Percentiles rank a stretch among this genome's conserved stretches.
These are phyloP conservation scores for Aegilops umbellulata DNA, from an alignment of 176 grass and related monocot species.

Conservation along the genomic window DNA sequence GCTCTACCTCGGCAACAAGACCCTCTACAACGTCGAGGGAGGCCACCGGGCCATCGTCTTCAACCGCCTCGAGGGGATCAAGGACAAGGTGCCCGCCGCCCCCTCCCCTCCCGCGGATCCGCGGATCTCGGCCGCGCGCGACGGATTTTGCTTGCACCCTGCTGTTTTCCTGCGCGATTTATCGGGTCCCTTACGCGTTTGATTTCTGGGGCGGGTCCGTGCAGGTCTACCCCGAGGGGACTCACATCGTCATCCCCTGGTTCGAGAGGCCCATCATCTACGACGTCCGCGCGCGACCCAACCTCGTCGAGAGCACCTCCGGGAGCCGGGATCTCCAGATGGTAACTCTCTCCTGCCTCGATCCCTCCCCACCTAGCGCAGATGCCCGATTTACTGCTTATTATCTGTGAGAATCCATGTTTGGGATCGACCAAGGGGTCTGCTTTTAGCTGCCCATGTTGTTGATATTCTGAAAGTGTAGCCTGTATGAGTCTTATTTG, in stretches of 20 bases:
- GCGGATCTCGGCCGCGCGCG: background rate
- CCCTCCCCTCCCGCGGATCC: background rate
- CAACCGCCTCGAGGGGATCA: constrained; percentile 80
- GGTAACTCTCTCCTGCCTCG: constrained; percentile 10
- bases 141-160: background rate
- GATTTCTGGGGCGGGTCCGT: background rate
- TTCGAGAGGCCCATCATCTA: constrained; percentile 94
- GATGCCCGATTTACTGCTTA: background rate
- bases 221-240: constrained; percentile 91
- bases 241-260: constrained; percentile 77
- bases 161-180: background rate
- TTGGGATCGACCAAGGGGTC: background rate
- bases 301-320: constrained; percentile 94
- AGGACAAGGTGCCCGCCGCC: constrained; percentile 49
- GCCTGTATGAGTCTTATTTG: background rate
- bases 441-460: background rate
- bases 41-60: constrained; percentile 92
- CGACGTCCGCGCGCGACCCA: constrained; percentile 81
- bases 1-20: constrained; percentile 45
- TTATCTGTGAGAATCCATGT: background rate
- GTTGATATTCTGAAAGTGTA: background rate
- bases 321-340: constrained; percentile 86
- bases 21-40: constrained; percentile 85
- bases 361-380: background rate
- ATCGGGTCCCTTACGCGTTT: background rate